Base-by-base conservation (phyloP, 306 rosid species). In the Myrica gale region DNA sequence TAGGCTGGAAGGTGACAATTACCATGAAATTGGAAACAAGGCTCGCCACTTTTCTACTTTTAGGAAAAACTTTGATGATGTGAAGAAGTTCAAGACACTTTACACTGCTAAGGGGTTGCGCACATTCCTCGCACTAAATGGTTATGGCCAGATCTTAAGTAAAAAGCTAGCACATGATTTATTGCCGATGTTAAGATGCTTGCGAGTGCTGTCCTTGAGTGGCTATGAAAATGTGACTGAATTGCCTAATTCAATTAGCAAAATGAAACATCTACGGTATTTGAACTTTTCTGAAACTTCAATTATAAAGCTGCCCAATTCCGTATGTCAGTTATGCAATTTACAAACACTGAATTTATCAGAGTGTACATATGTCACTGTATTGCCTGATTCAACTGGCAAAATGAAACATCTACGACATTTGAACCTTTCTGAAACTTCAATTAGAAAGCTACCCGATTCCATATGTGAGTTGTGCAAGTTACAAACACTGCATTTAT, bases 261-360 rank as follows among this genome's bases (percentile, higher is more conserved):
- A 63, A 6, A 9, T 75, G 45, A 70, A 69, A 16, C 63, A 51
- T 58, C 55, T 74, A 5, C 43, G 77, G 43, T 74, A 83, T 48
- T 58, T 83, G 7, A 62, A 83, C 19, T 43, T 76, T 2, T 83
- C 78, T 20, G 0, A 1, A 0, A 76, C 69, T 23, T 0, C 0
- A 0, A 23, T 83, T 2, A 4, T 0, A 70, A 13, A 2, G 3
- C 9, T 83, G 4, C 83, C 83, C 0, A n/a, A 68, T 10, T 71
- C 83, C 5, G 19, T 72, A 20, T 15, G 81, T 23, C 1, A 9
- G 0, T 67, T 75, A 2, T 63, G n/a, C 44, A 79, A 76, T 46
- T 52, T 83, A 4, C 78, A 83, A n/a, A 71, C 78, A 0, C 21
- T 83, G 48, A 37, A 50, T 9, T 5, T 82, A 26, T 19, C 3